A percentile compares a stretch with the other conserved stretches of the same genome.
Conservation (phyloP, 2,329 filamentous ascomycete species). For the Neodidymelliopsis sp. region DNA sequence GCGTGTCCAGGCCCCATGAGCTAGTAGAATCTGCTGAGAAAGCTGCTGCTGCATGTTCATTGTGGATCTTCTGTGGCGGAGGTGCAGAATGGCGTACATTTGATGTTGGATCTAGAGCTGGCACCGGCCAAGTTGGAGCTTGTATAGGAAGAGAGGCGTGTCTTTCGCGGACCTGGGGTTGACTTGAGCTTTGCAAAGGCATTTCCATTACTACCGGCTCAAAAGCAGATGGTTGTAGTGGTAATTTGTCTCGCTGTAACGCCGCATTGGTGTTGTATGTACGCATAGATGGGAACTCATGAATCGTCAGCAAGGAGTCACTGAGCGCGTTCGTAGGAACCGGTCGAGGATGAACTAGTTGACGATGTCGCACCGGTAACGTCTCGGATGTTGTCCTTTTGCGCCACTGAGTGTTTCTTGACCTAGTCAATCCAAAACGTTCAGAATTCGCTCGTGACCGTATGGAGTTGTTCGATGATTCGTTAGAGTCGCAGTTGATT, state of each 20-base stretch:
- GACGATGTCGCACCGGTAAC: neutral
- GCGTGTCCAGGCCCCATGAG: neutral
- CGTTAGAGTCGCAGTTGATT: slow-evolving; percentile 12
- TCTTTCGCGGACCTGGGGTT: neutral
- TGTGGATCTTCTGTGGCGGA: neutral
- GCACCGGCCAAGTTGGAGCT: neutral
- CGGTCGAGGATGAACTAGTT: slow-evolving; percentile 6
- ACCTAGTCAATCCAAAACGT: neutral
- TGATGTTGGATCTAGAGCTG: neutral
- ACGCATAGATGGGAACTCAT: slow-evolving; percentile 1
- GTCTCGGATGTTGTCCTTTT: slow-evolving; percentile 2
- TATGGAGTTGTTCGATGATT: slow-evolving; percentile 7
- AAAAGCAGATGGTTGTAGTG: neutral
- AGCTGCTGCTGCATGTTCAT: neutral
- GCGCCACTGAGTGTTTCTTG: neutral
- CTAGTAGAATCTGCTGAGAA: slow-evolving; percentile 1
- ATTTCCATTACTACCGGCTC: neutral
- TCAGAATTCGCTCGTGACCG: neutral
- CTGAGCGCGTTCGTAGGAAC: slow-evolving; percentile 10
- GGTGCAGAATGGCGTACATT: neutral
- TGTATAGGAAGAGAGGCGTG: neutral
- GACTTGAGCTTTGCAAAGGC: neutral
- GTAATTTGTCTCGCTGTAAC: neutral
- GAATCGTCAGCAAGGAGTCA: slow-evolving; percentile 2
- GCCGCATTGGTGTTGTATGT: neutral